A percentile compares a stretch with the other conserved stretches of the same genome.
Conservation (phyloP, 495 filamentous ascomycete species). For the Chaetomium fimeti region DNA sequence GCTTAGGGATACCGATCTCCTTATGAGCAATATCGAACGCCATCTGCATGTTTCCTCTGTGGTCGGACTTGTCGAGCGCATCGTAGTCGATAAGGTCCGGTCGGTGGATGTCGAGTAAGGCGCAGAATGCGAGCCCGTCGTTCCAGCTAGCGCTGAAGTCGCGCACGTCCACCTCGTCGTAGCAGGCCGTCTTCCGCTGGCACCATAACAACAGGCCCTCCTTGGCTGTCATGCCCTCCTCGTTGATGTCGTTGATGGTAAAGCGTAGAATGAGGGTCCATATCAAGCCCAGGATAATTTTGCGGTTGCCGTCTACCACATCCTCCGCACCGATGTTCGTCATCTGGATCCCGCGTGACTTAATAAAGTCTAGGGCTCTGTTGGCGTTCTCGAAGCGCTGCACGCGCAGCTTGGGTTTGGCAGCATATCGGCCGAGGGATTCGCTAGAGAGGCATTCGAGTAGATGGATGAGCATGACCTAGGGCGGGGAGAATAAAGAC, state of each 20-base stretch:
- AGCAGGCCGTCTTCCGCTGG: constrained; percentile 97
- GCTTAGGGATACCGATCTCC: constrained; percentile 94
- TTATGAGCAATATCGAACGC: constrained; percentile 94
- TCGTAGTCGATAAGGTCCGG: constrained; percentile 98
- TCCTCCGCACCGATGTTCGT: constrained; percentile 98
- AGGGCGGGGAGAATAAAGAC: constrained; percentile 18
- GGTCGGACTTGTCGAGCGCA: constrained; percentile 86
- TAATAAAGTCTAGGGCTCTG: constrained; percentile 88
- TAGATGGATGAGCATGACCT: constrained; percentile 94
- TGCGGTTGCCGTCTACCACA: constrained; percentile 95
- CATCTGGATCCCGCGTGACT: constrained; percentile 86
- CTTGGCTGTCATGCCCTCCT: constrained; percentile 96
- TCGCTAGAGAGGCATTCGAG: constrained; percentile 93
- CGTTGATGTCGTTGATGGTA: constrained; percentile 97
- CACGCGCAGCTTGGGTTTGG: constrained; percentile 90
- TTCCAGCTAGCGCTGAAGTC: constrained; percentile 98
- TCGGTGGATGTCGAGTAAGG: constrained; percentile 92
- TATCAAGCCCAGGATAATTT: constrained; percentile 94
- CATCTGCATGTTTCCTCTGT: constrained; percentile 94
- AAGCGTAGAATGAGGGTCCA: constrained; percentile 98
- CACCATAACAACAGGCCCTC: constrained; percentile 95
- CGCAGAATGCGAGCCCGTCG: constrained; percentile 94
- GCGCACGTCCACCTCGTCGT: constrained; percentile 89
- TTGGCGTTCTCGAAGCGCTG: constrained; percentile 99
- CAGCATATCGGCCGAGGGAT: constrained; percentile 93